Conservation (phyloP, 139 green algal genomes). For the Asterochloris erici region DNA sequence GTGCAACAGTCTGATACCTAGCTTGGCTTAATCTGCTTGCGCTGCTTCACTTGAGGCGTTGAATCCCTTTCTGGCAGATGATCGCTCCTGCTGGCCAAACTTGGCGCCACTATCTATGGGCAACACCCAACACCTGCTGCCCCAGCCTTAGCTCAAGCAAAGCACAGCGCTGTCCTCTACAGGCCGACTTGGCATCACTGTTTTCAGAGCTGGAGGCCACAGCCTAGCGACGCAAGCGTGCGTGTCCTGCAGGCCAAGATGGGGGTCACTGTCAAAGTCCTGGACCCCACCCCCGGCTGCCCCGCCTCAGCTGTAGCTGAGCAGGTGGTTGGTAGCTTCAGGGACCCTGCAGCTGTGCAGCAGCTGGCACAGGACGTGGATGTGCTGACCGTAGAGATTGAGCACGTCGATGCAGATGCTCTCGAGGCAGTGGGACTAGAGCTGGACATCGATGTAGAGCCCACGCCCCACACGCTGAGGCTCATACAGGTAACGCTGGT, state of each 20-base stretch:
- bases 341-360: constrained; percentile 64
- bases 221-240: too few species aligned
- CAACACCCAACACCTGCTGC: too few species aligned
- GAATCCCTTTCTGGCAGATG: too few species aligned
- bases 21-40: too few species aligned
- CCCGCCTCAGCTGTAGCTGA: constrained; percentile 78
- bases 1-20: not conserved
- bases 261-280: constrained; percentile 79
- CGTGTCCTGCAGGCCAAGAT: constrained; percentile 67
- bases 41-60: too few species aligned
- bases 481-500: constrained; percentile 54
- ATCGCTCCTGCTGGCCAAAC: too few species aligned
- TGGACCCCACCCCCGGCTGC: constrained; percentile 81
- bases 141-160: too few species aligned
- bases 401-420: constrained; percentile 91
- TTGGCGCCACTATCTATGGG: too few species aligned
- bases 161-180: too few species aligned
- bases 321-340: constrained; percentile 73
- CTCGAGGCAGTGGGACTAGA: constrained; percentile 58
- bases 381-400: constrained; percentile 97
- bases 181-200: too few species aligned
- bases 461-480: constrained; percentile 62
- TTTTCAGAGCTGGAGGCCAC: too few species aligned
- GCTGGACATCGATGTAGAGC: constrained; percentile 78
- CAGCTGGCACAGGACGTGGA: constrained; percentile 43